Conservation (phyloP, 2,329 filamentous ascomycete species). For the Fusarium nisikadoi region DNA sequence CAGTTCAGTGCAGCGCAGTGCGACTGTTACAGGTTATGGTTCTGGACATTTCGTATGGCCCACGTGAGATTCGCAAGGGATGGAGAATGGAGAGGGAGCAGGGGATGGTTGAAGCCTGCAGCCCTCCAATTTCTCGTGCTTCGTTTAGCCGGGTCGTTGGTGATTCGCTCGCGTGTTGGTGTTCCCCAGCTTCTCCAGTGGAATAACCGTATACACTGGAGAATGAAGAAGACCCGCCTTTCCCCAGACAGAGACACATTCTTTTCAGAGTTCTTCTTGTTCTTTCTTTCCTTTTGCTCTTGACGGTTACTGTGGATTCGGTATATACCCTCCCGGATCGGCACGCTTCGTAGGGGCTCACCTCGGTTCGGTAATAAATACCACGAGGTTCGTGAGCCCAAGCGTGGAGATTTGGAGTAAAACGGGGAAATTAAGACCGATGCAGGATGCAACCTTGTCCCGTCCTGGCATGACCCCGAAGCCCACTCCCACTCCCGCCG, state of each 20-base stretch:
- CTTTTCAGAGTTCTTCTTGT: too few species aligned
- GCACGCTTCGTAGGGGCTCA: not conserved
- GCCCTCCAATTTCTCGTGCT: conserved; percentile 22
- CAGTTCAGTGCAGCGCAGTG: not conserved
- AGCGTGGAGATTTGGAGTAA: conserved; percentile 33
- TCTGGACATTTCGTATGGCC: not conserved
- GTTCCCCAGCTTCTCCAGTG: conserved; percentile 25
- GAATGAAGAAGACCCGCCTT: not conserved
- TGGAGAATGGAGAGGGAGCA: not conserved
- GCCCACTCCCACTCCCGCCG: conserved; percentile 4
- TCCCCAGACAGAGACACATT: rapidly evolving
- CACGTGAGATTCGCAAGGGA: conserved; percentile 16
- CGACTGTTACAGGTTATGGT: conserved; percentile 10
- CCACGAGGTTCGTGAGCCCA: not conserved
- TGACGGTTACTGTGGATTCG: rapidly evolving
- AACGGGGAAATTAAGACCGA: conserved; percentile 38
- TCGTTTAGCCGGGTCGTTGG: conserved; percentile 1
- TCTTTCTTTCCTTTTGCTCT: not conserved
- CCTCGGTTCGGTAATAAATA: not conserved
- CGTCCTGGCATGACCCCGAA: conserved; percentile 23
- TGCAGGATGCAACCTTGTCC: conserved; percentile 25
- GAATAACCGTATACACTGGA: conserved; percentile 27
- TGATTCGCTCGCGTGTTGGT: conserved; percentile 11
- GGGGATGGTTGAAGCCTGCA: not conserved
- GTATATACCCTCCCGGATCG: not conserved